Evolutionary conservation across 2,329 filamentous ascomycete genomes (phyloP).

Genomic region (Aspergillus ochraceus): DNA sequence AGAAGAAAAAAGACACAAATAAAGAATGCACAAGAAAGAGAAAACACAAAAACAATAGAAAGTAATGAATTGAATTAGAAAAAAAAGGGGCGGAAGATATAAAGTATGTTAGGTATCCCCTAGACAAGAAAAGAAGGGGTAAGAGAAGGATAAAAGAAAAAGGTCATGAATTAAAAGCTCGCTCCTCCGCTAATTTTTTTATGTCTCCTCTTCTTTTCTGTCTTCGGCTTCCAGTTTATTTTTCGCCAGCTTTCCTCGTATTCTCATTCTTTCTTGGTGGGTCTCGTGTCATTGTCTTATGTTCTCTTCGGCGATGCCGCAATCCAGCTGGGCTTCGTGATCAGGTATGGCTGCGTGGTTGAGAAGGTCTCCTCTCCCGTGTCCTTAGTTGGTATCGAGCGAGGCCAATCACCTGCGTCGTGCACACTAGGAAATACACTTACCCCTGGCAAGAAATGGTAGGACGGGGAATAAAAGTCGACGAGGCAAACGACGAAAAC

Average conservation of each 20-base stretch:
- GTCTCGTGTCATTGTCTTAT: not conserved
- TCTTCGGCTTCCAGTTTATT: not conserved
- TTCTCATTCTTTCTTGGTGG: not conserved
- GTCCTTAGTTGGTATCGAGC: not conserved
- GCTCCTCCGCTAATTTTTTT: not conserved
- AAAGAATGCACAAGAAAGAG: slow-evolving; percentile 2
- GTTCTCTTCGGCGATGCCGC: not conserved
- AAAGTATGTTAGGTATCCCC: slow-evolving; percentile 1
- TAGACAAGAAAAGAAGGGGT: slow-evolving; percentile 2
- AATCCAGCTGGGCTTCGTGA: slow-evolving; percentile 14
- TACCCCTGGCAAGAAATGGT: not conserved
- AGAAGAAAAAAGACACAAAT: not conserved
- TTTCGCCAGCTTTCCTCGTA: not conserved
- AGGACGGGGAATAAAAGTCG: slow-evolving; percentile 2
- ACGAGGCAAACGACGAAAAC: slow-evolving; percentile 2
- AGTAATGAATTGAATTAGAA: not conserved
- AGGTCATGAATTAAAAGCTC: not conserved
- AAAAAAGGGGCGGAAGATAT: not conserved
- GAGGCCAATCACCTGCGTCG: not conserved
- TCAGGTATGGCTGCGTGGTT: not conserved
- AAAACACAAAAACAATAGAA: slow-evolving; percentile 7
- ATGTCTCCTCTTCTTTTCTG: not conserved
- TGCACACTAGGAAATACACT: slow-evolving; percentile 9
- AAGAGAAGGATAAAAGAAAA: slow-evolving; percentile 9
- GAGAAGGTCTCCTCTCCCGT: not conserved